These are phyloP conservation scores for Herpetomonas tarakana DNA, from an alignment of 208 protist genomes.

Conservation along the genomic window DNA sequence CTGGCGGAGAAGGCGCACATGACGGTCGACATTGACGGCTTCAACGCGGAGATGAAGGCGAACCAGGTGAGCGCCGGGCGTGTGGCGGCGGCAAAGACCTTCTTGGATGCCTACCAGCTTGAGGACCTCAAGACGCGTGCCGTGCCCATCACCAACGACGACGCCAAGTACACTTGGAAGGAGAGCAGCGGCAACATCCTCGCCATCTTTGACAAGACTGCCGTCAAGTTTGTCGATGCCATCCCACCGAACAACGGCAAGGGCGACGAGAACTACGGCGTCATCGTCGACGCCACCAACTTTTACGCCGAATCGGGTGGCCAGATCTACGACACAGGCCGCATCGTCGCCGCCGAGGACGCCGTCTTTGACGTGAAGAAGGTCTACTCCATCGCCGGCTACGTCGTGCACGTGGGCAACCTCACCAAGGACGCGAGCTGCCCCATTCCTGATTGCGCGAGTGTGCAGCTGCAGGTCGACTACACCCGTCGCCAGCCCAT, in stretches of 20 bases:
- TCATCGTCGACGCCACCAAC: slow-evolving; percentile 95
- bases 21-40: slow-evolving; percentile 83
- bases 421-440: slow-evolving; percentile 59
- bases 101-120: slow-evolving; percentile 81
- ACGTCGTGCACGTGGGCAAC: slow-evolving; percentile 96
- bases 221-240: slow-evolving; percentile 61
- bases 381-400: slow-evolving; percentile 94
- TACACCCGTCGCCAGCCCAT: slow-evolving; percentile 77
- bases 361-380: slow-evolving; percentile 89
- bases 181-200: slow-evolving; percentile 69
- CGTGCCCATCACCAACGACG: slow-evolving; percentile 92
- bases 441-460: slow-evolving; percentile 61
- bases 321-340: slow-evolving; percentile 96
- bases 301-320: slow-evolving; percentile 98
- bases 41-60: slow-evolving; percentile 83
- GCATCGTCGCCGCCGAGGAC: slow-evolving; percentile 70
- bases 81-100: slow-evolving; percentile 77
- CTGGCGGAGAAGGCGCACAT: slow-evolving; percentile 96
- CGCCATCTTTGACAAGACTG: slow-evolving; percentile 88
- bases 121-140: slow-evolving; percentile 73
- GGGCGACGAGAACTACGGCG: slow-evolving; percentile 70
- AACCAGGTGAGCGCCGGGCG: slow-evolving; percentile 63
- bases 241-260: slow-evolving; percentile 38
- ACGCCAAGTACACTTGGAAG: slow-evolving; percentile 93
- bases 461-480: slow-evolving; percentile 87